phyloP scores from a whole-genome alignment of 305 asterid species.

The Coffea humblotiana region DNA sequence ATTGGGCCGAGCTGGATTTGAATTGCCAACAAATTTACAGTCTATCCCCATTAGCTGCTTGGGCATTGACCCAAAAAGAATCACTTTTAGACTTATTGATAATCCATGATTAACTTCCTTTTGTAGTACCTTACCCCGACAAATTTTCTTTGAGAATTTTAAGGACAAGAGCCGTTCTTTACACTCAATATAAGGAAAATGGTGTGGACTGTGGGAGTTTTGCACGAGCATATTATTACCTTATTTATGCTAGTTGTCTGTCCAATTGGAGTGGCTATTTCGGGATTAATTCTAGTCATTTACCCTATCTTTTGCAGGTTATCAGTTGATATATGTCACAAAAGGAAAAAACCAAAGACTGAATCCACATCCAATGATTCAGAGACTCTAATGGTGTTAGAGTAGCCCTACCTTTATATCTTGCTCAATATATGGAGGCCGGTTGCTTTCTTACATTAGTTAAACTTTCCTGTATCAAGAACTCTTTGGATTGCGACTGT shows the following conservation, averaged over 20 bases:
- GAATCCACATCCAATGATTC: conserved; percentile 33
- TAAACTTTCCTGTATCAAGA: background rate
- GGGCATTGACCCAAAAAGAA: background rate
- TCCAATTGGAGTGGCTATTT: background rate
- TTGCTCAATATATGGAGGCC: background rate
- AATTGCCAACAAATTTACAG: no score
- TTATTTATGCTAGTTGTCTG: no score
- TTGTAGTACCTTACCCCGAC: background rate
- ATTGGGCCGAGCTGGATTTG: no score
- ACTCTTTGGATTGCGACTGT: background rate
- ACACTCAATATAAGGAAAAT: no score
- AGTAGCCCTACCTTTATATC: conserved; percentile 10
- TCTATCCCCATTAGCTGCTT: background rate
- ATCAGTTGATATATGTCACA: conserved; percentile 30
- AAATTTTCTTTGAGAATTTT: background rate
- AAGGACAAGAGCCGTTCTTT: background rate
- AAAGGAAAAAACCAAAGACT: conserved; percentile 38
- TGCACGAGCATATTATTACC: background rate
- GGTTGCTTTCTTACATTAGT: background rate
- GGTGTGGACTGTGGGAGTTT: background rate
- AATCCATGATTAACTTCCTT: conserved; percentile 7
- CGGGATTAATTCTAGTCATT: background rate
- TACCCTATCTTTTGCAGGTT: conserved; percentile 33
- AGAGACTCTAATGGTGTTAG: conserved; percentile 31
- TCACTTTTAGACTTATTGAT: background rate